A percentile compares a stretch with the other conserved stretches of the same genome.
Evolutionary conservation across 2,329 filamentous ascomycete species (phyloP).

Genomic region (Botrytis cinerea): DNA sequence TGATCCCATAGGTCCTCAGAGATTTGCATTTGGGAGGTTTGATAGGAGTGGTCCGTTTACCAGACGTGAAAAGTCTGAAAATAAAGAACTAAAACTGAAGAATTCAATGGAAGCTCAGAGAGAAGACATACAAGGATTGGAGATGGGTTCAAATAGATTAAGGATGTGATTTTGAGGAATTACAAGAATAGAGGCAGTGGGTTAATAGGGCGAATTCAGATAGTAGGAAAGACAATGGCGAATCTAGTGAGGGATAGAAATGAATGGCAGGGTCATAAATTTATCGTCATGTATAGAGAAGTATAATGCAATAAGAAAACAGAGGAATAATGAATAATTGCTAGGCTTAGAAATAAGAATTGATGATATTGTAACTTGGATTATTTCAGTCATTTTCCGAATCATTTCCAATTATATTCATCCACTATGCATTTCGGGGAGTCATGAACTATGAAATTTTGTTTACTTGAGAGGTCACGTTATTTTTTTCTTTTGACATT

Average conservation of each 20-base stretch:
- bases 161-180: neutral
- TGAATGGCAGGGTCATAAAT: neutral
- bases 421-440: neutral
- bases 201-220: neutral
- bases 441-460: neutral
- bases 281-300: neutral
- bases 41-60: neutral
- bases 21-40: accelerated
- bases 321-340: no score
- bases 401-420: neutral
- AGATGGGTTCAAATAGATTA: neutral
- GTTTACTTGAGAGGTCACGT: neutral
- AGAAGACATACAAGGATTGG: neutral
- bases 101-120: neutral
- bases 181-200: neutral
- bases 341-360: neutral
- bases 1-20: neutral
- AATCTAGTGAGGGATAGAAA: neutral
- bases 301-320: neutral
- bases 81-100: no score
- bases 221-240: neutral
- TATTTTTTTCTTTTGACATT: neutral
- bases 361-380: neutral
- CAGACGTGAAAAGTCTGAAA: neutral
- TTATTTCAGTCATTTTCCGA: neutral